Percentiles rank a stretch among this genome's conserved stretches.
Conservation (phyloP, 23 red algal species). For the Gracilariopsis chorda region DNA sequence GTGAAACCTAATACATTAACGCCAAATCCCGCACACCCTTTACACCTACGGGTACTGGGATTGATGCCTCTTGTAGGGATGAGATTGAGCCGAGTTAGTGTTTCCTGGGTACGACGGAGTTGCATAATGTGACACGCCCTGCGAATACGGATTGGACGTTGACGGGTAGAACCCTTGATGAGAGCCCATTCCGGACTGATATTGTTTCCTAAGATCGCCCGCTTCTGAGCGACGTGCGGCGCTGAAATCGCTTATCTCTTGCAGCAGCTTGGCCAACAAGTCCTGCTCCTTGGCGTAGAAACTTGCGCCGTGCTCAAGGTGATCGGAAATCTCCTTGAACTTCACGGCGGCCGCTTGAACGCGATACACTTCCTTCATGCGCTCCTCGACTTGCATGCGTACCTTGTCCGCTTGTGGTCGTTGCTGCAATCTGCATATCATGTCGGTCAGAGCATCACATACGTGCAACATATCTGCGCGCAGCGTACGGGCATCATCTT, state of each 20-base stretch:
- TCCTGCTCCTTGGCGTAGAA: conserved; percentile 55
- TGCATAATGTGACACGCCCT: neutral
- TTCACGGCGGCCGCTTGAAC: conserved; percentile 38
- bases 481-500: neutral
- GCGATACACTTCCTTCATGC: conserved; percentile 50
- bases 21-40: neutral
- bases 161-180: conserved; percentile 2
- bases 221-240: conserved; percentile 21
- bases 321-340: conserved; percentile 48
- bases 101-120: neutral
- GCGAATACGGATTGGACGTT: neutral
- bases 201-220: neutral
- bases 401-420: neutral
- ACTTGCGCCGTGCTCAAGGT: conserved; percentile 25
- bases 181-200: neutral
- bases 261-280: neutral
- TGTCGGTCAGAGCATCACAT: neutral
- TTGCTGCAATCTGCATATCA: neutral
- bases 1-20: too few relatives aligned
- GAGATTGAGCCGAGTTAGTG: neutral
- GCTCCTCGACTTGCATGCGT: neutral
- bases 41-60: neutral
- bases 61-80: neutral
- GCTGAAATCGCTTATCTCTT: conserved; percentile 22
- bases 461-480: neutral